Conservation (phyloP, 2,329 filamentous ascomycete genomes). For the Fusarium drepaniforme region DNA sequence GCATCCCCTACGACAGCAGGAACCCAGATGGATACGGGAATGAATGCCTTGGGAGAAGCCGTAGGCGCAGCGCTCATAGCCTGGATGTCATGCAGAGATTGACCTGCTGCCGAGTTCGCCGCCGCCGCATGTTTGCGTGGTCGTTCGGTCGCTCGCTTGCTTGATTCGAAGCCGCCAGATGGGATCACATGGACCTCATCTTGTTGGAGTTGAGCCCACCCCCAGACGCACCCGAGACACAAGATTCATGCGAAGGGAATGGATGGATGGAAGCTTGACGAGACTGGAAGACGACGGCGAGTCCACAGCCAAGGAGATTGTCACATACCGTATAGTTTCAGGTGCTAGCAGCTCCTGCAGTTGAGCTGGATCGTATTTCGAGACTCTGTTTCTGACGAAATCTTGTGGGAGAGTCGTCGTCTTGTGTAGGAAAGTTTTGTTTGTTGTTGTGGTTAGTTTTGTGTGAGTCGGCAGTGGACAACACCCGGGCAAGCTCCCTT, state of each 20-base stretch:
- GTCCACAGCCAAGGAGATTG: neutral
- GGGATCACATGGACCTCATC: conserved; percentile 41
- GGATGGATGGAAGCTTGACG: neutral
- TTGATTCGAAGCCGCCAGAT: conserved; percentile 33
- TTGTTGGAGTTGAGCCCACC: conserved; percentile 36
- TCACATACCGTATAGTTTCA: conserved; percentile 22
- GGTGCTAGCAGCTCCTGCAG: neutral
- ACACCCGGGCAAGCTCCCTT: conserved; percentile 31
- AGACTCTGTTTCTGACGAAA: neutral
- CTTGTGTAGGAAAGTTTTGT: conserved; percentile 12
- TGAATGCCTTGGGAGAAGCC: conserved; percentile 11
- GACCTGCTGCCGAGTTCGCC: conserved; percentile 29
- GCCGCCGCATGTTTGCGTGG: conserved; percentile 31
- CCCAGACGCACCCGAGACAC: conserved; percentile 32
- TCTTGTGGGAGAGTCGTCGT: conserved; percentile 1
- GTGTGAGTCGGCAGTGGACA: conserved; percentile 37
- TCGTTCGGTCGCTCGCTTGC: conserved; percentile 8
- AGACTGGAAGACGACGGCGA: neutral
- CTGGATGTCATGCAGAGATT: conserved; percentile 41
- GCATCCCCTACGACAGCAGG: conserved; percentile 17
- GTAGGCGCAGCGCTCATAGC: conserved; percentile 21
- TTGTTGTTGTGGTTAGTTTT: conserved; percentile 34
- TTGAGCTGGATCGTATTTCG: neutral
- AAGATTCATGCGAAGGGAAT: conserved; percentile 20
- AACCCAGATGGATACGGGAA: conserved; percentile 19